A percentile compares a stretch with the other conserved stretches of the same genome.
Evolutionary conservation across 495 filamentous ascomycete species (phyloP).

Genomic region (Talaromyces wortmannii): DNA sequence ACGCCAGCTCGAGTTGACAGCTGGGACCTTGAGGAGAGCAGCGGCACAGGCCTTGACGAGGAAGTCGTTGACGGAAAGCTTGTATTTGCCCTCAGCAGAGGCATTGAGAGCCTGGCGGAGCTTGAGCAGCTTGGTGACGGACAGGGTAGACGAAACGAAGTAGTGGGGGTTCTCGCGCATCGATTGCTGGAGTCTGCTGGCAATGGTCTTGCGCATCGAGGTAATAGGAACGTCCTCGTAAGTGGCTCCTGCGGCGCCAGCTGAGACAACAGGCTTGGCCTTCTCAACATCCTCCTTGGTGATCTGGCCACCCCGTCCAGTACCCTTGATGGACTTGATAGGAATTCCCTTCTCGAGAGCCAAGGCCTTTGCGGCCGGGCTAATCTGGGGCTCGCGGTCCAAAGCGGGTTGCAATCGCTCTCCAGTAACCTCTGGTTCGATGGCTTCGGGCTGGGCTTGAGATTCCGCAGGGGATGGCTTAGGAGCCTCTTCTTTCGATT

Average conservation of each 20-base stretch:
- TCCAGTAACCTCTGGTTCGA: constrained; percentile 67
- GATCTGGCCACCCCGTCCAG: constrained; percentile 78
- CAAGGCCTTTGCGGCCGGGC: constrained; percentile 69
- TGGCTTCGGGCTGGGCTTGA: constrained; percentile 48
- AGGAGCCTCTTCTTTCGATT: constrained; percentile 48
- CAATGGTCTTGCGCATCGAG: constrained; percentile 98
- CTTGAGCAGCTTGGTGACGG: constrained; percentile 89
- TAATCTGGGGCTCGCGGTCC: constrained; percentile 68
- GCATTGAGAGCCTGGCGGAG: constrained; percentile 91
- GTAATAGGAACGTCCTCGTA: constrained; percentile 82
- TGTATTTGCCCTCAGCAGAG: constrained; percentile 85
- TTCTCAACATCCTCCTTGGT: constrained; percentile 93
- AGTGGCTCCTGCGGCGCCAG: constrained; percentile 50
- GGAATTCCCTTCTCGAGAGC: constrained; percentile 82
- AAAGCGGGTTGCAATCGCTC: constrained; percentile 77
- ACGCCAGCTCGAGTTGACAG: constrained; percentile 92
- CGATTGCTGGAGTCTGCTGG: constrained; percentile 82
- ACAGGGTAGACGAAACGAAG: constrained; percentile 84
- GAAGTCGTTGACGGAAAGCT: constrained; percentile 99
- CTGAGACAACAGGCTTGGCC: constrained; percentile 45
- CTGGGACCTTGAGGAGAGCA: constrained; percentile 86
- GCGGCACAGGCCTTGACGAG: constrained; percentile 90
- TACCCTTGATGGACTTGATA: constrained; percentile 76
- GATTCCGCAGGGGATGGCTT: constrained; percentile 44
- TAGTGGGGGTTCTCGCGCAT: constrained; percentile 93